Base-by-base conservation (phyloP, 1,284 basidiomycete genomes). In the Pseudozyma hubeiensis region DNA sequence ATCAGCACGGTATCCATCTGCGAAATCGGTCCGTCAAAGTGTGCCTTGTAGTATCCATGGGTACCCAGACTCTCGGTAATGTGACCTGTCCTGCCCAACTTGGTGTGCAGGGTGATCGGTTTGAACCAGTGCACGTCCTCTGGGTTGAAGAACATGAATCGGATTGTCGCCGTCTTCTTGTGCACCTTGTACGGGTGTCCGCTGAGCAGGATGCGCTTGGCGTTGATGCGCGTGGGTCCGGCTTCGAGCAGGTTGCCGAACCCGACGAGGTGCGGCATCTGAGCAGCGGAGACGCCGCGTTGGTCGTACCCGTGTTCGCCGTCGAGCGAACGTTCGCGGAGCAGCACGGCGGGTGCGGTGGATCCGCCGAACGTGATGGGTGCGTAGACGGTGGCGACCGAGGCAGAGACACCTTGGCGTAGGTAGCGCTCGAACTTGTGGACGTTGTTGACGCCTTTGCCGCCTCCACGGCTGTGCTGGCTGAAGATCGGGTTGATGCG, bases 61-160 rank as follows among this genome's bases (percentile, higher is more conserved):
- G 94, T 98, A 51, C 96, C 96, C n/a, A 99, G 88, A 7, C 93
- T 91, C 85, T 96, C 96, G 37, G 89, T 89, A 80, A 87, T 94
- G 84, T 98, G 94, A 0, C 96, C 96, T n/a, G 88, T 89, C 14
- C 93, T 88, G 2, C 97, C 97, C 66, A 91, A 89, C 86, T 99
- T 99, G 2, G 95, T 99, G 81, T 94, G 89, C 62, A 99, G 86
- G 81, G 96, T 93, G 63, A 98, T 90, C 0, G 94, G 94, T 81
- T 93, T 92, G 88, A 93, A 98, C 86, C 97, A 99, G 48, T 90
- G 88, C 61, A 98, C 90, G 84, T 99, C 96, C 55, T 94, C 93
- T 90, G 84, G 90, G 85, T 96, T 92, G 88, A 99, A 98, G 87
- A 99, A 97, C 93, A 99, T 94, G 87, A 97, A 99, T 49, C 96